phyloP scores from a whole-genome alignment of 83 land plant genomes.

The Thuja plicata region DNA sequence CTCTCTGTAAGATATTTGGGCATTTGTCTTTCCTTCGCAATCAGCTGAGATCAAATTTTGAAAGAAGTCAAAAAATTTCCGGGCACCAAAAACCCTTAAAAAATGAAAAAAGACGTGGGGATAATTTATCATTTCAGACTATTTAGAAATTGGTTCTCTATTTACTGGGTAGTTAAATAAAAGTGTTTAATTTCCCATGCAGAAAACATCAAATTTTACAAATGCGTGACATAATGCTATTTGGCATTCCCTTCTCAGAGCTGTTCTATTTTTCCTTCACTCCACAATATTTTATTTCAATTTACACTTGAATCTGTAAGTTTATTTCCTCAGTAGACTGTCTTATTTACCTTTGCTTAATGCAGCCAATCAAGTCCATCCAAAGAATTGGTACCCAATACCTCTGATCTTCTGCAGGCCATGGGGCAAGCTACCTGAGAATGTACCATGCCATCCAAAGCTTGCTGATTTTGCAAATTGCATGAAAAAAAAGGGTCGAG shows the following conservation, averaged over 20 bases:
- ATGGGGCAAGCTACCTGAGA: constrained; percentile 96
- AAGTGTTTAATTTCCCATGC: neutral
- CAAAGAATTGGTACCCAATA: constrained; percentile 99
- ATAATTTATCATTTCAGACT: neutral
- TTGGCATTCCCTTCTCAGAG: neutral
- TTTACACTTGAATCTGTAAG: neutral
- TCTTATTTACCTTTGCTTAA: constrained; percentile 1
- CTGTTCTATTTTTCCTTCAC: neutral
- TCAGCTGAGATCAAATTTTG: neutral
- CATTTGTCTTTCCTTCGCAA: neutral
- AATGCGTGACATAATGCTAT: neutral
- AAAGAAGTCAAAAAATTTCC: neutral
- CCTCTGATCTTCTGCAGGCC: constrained; percentile 97
- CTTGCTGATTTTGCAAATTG: constrained; percentile 99
- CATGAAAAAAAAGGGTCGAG: constrained; percentile 99
- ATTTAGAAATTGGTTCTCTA: neutral
- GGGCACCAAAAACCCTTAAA: neutral
- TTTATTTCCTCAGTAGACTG: neutral
- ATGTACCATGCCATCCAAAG: constrained; percentile 99
- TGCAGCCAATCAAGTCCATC: constrained; percentile 97
- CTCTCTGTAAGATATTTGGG: neutral
- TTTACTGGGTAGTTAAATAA: neutral
- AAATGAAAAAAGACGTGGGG: neutral
- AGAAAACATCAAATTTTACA: neutral
- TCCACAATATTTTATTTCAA: neutral